phyloP scores from a whole-genome alignment of 2,329 filamentous ascomycete genomes.

The Nectriaceae sp. region DNA sequence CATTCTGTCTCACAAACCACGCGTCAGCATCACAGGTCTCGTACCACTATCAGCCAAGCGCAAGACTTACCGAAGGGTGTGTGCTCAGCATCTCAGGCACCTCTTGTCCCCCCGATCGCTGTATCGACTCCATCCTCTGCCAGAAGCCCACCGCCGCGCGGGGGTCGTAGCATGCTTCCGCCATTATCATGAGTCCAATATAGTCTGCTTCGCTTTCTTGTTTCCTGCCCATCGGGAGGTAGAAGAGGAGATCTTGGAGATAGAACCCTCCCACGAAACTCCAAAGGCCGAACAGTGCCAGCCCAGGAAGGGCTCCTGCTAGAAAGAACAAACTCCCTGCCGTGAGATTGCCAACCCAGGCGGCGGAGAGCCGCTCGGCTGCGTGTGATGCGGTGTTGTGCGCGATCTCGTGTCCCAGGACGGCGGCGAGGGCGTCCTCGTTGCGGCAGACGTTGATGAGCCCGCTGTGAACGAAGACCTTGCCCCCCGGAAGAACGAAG shows the following conservation, averaged over 20 bases:
- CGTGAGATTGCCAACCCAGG: conserved; percentile 54
- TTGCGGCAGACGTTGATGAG: conserved; percentile 67
- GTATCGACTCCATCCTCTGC: conserved; percentile 62
- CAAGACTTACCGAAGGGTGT: conserved; percentile 70
- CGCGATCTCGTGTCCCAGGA: conserved; percentile 79
- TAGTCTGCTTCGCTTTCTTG: conserved; percentile 81
- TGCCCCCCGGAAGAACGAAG: conserved; percentile 76
- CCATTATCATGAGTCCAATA: conserved; percentile 82
- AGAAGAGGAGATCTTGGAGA: conserved; percentile 64
- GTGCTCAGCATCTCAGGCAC: conserved; percentile 74
- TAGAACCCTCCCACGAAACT: conserved; percentile 45
- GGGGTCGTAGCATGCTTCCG: conserved; percentile 76
- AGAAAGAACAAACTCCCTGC: conserved; percentile 52
- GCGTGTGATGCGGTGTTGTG: conserved; percentile 72
- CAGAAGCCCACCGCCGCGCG: conserved; percentile 66
- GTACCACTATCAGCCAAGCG: too few relatives aligned
- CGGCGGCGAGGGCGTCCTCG: conserved; percentile 72
- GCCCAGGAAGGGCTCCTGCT: conserved; percentile 44
- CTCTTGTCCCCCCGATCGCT: conserved; percentile 42
- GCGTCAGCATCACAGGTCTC: conserved; percentile 1
- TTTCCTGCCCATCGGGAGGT: conserved; percentile 66
- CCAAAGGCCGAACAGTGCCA: conserved; percentile 40
- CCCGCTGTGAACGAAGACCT: conserved; percentile 78
- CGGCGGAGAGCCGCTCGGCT: conserved; percentile 62
- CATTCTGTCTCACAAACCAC: conserved; percentile 44